These are phyloP conservation scores for Leishmania turanica DNA, from an alignment of 208 protist species.

Conservation along the genomic window DNA sequence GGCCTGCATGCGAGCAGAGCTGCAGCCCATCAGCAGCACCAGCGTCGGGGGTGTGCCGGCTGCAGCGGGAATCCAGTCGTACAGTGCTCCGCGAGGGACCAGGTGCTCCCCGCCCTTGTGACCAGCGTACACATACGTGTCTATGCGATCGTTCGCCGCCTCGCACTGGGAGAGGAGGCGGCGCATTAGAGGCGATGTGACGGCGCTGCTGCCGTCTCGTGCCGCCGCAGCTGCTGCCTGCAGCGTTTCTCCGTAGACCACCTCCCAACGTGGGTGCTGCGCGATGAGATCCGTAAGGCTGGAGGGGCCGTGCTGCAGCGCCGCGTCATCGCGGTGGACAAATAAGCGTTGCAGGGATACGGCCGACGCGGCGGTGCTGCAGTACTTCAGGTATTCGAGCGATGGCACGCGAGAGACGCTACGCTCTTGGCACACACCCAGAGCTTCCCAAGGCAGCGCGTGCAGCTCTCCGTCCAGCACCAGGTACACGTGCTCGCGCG, in stretches of 20 bases:
- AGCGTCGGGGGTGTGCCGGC: conserved; percentile 2
- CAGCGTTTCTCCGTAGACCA: conserved; percentile 26
- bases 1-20: conserved; percentile 56
- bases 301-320: conserved; percentile 7
- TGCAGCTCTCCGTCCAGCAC: conserved; percentile 56
- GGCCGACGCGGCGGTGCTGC: neutral
- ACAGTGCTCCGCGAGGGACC: conserved; percentile 41
- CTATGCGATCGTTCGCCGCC: conserved; percentile 13
- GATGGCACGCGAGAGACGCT: conserved; percentile 58
- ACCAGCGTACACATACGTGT: conserved; percentile 69
- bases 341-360: conserved; percentile 23
- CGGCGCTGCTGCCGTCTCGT: neutral
- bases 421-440: conserved; percentile 42
- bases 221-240: conserved; percentile 3
- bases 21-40: conserved; percentile 85
- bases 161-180: conserved; percentile 8
- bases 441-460: conserved; percentile 62
- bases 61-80: conserved; percentile 46
- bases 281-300: conserved; percentile 17
- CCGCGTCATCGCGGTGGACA: conserved; percentile 36
- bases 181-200: conserved; percentile 16
- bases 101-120: conserved; percentile 66
- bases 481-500: conserved; percentile 68
- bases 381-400: conserved; percentile 11
- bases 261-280: conserved; percentile 26